Conservation (phyloP, 2,329 filamentous ascomycete genomes). For the Apiospora hydei region DNA sequence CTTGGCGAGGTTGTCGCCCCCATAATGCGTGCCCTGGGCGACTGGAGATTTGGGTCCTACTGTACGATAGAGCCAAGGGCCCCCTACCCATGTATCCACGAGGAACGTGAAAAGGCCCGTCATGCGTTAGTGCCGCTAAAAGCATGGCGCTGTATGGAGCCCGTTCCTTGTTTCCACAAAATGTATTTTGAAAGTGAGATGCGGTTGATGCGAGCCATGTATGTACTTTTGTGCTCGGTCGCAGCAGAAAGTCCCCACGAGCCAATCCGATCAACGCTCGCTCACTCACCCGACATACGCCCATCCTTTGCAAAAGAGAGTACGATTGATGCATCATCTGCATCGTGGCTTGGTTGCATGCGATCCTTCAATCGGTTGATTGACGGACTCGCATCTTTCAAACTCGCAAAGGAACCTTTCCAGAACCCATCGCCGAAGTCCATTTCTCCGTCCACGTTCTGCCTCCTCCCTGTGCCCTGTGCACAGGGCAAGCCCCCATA, state of each 20-base stretch:
- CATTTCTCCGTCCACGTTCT: background rate
- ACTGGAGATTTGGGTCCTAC: background rate
- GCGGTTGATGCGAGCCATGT: no score
- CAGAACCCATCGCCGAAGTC: background rate
- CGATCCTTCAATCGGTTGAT: background rate
- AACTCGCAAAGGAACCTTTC: background rate
- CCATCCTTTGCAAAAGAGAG: background rate
- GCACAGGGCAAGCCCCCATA: background rate
- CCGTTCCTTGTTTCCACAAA: background rate
- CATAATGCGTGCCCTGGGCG: background rate
- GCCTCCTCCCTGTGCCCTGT: no score
- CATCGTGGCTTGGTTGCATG: background rate
- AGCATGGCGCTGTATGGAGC: background rate
- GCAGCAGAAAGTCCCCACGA: background rate
- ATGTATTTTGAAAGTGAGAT: constrained; percentile 8
- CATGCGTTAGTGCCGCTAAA: background rate
- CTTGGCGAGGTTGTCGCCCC: background rate
- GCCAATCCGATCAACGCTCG: background rate
- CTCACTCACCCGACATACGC: background rate
- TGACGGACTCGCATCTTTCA: background rate
- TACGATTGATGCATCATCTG: background rate
- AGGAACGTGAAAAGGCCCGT: background rate
- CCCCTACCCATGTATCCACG: background rate
- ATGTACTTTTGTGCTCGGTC: background rate
- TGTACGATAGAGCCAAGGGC: background rate